Conservation (phyloP, 2,329 filamentous ascomycete genomes). For the Cercospora janseana region DNA sequence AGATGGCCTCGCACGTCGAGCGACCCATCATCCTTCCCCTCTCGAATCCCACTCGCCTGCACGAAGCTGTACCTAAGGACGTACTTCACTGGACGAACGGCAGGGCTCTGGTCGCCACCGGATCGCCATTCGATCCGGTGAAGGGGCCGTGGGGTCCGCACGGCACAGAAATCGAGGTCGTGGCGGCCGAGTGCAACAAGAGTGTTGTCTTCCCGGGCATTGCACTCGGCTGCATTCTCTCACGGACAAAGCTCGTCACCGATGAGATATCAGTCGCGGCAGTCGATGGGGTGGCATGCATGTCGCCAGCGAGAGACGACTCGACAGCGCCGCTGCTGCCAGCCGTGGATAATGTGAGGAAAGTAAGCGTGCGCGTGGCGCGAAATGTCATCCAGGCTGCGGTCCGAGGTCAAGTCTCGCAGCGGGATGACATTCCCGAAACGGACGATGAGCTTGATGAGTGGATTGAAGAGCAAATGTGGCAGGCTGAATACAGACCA, state of each 20-base stretch:
- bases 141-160: no score
- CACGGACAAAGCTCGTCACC: slow-evolving; percentile 63
- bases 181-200: slow-evolving; percentile 84
- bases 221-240: slow-evolving; percentile 74
- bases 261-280: slow-evolving; percentile 81
- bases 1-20: slow-evolving; percentile 71
- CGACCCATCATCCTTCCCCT: slow-evolving; percentile 85
- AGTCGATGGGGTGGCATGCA: slow-evolving; percentile 66
- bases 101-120: slow-evolving; percentile 75
- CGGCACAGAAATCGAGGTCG: slow-evolving; percentile 53
- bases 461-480: slow-evolving; percentile 80
- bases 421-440: slow-evolving; percentile 63
- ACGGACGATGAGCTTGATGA: slow-evolving; percentile 57
- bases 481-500: slow-evolving; percentile 62
- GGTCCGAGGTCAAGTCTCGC: slow-evolving; percentile 65
- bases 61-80: slow-evolving; percentile 77
- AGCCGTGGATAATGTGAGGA: slow-evolving; percentile 69
- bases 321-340: slow-evolving; percentile 67
- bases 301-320: slow-evolving; percentile 68
- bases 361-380: slow-evolving; percentile 76
- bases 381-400: slow-evolving; percentile 71
- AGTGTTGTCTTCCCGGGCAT: slow-evolving; percentile 83
- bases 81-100: slow-evolving; percentile 76
- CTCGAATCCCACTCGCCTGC: slow-evolving; percentile 79
- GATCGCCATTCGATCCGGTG: slow-evolving; percentile 77